Evolutionary conservation across 2,329 filamentous ascomycete species (phyloP), one percentile per base, ranked within the genome.

Genomic region (Cytospora schulzeri): DNA sequence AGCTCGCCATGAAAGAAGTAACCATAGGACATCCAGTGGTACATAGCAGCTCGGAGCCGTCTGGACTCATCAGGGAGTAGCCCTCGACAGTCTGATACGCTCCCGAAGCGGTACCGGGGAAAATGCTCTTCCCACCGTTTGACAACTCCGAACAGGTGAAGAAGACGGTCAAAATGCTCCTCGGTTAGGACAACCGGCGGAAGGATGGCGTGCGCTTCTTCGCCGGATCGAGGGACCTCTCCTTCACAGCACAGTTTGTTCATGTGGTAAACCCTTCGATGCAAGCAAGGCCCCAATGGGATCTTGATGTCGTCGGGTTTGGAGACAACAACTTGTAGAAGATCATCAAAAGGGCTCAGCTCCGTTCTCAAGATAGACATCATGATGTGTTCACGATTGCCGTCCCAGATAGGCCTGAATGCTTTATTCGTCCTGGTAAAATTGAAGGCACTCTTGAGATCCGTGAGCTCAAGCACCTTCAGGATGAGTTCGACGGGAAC

Each of bases 21-120:
- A 8, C 81, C 77, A 67, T 82, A 86, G 4, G 83, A 75, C 82
- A 83, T 85, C 83, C 83, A 86, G 35, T 77, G 73, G 58, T 83
- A 84, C 33, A 86, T 71, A 0, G 81, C 83, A 66, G 78, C 77
- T 6, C 84, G 79, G 58, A 85, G 76, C 56, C 82, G 78, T n/a
- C 72, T 67, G 31, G 75, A 75, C 69, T 86, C 84, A 29, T 76
- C 72, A 0, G 71, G 60, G 9, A 72, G 72, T 7, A 86, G 75
- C 45, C 75, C 76, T 19, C 83, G 79, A 50, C 80, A 79, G 56
- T 80, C 73, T 62, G 80, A 78, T 0, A 78, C 77, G 12, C 76
- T 71, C 2, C 80, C 75, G 67, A 83, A 80, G 5, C 73, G 71
- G 50, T 74, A 68, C 19, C 73, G 71, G 6, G 77, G 76, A 53